These are phyloP conservation scores for Fusarium sp. DNA, from an alignment of 2,329 filamentous ascomycete genomes.

Conservation along the genomic window DNA sequence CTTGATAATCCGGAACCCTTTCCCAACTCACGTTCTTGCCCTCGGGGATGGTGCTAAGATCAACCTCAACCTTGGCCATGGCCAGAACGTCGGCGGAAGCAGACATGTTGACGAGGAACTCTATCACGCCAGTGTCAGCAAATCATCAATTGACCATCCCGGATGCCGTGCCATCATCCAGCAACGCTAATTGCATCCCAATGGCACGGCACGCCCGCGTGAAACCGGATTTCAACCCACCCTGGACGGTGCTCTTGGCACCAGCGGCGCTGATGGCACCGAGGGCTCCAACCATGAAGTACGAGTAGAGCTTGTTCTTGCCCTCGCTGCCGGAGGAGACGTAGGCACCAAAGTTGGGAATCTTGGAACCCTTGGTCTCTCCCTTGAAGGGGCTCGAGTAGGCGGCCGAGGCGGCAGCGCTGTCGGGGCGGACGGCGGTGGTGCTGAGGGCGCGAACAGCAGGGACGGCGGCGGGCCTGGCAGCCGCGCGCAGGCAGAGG, in stretches of 20 bases:
- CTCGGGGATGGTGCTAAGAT: conserved; percentile 91
- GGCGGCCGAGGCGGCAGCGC: conserved; percentile 60
- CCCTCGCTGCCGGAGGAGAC: conserved; percentile 75
- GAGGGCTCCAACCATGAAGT: conserved; percentile 98
- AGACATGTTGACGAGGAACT: conserved; percentile 99
- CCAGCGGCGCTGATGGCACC: conserved; percentile 92
- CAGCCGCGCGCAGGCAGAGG: conserved; percentile 73
- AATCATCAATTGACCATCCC: conserved; percentile 41
- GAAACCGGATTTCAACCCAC: conserved; percentile 66
- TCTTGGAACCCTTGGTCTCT: conserved; percentile 70
- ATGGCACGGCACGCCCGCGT: conserved; percentile 41
- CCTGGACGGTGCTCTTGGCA: conserved; percentile 97
- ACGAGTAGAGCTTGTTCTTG: conserved; percentile 89
- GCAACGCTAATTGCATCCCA: conserved; percentile 45
- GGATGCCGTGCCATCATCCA: conserved; percentile 11
- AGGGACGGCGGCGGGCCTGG: conserved; percentile 55
- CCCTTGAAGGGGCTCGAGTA: conserved; percentile 76
- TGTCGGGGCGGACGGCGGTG: conserved; percentile 61
- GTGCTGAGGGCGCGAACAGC: conserved; percentile 69
- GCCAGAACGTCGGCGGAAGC: conserved; percentile 98
- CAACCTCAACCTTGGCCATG: conserved; percentile 99
- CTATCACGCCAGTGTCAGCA: conserved; percentile 63
- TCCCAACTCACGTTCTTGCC: conserved; percentile 91
- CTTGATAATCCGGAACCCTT: conserved; percentile 4
- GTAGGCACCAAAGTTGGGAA: conserved; percentile 94